These are phyloP conservation scores for Cyathus striatus DNA, from an alignment of 768 basidiomycete genomes.

Conservation along the genomic window DNA sequence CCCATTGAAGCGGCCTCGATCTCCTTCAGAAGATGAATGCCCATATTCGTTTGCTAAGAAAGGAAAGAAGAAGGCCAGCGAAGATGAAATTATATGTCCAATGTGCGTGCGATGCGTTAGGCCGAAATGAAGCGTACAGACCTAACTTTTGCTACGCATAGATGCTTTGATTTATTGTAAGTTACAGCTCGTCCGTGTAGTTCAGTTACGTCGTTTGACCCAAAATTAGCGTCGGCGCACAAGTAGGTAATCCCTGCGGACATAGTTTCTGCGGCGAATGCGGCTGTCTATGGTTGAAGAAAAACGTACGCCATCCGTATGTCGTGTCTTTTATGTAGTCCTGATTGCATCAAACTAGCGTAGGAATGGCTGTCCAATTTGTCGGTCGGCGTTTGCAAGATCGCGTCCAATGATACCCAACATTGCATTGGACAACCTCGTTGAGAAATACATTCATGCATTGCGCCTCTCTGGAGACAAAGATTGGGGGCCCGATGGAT, in stretches of 20 bases:
- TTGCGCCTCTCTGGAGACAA: slow-evolving; percentile 34
- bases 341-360: slow-evolving; percentile 21
- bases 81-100: slow-evolving; percentile 64
- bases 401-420: slow-evolving; percentile 56
- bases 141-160: slow-evolving; percentile 18
- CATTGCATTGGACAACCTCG: slow-evolving; percentile 52
- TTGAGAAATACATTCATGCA: slow-evolving; percentile 56
- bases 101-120: slow-evolving; percentile 41
- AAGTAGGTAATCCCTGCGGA: slow-evolving; percentile 67
- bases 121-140: slow-evolving; percentile 5
- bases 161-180: slow-evolving; percentile 71
- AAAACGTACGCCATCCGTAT: slow-evolving; percentile 35
- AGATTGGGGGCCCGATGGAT: slow-evolving; percentile 51
- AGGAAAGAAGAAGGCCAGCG: slow-evolving; percentile 30
- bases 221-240: slow-evolving; percentile 46
- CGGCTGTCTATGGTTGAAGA: slow-evolving; percentile 51
- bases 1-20: slow-evolving; percentile 4
- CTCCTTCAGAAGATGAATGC: background rate
- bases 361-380: slow-evolving; percentile 49
- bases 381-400: slow-evolving; percentile 42
- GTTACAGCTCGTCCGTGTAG: slow-evolving; percentile 14
- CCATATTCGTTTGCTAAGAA: slow-evolving; percentile 2
- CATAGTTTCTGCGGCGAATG: slow-evolving; percentile 72
- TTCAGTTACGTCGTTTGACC: background rate
- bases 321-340: slow-evolving; percentile 1